phyloP scores from a whole-genome alignment of 768 basidiomycete species.

The Lepiota subincarnata region DNA sequence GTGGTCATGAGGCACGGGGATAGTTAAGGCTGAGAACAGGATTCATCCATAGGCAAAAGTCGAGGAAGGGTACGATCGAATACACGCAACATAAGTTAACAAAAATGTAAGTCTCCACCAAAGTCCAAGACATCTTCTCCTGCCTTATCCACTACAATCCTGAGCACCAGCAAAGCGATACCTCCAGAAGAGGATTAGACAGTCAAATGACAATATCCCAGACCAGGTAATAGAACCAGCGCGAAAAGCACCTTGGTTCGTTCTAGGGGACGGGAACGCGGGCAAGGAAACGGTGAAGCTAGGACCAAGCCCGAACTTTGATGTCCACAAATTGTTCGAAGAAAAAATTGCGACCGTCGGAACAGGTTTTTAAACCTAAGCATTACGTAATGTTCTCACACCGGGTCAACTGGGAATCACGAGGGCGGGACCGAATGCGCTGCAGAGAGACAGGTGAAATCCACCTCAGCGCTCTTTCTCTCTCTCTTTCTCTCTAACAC shows the following conservation, averaged over 20 bases:
- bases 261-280: slow-evolving; percentile 93
- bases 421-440: slow-evolving; percentile 1
- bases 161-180: slow-evolving; percentile 72
- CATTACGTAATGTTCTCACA: slow-evolving; percentile 45
- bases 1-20: neutral
- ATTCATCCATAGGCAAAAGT: neutral
- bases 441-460: neutral
- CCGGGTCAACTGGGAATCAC: slow-evolving; percentile 19
- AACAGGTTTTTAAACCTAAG: slow-evolving; percentile 25
- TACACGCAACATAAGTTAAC: slow-evolving; percentile 3
- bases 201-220: slow-evolving; percentile 37
- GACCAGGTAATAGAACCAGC: slow-evolving; percentile 12
- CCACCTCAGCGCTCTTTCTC: too few relatives aligned
- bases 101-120: slow-evolving; percentile 32
- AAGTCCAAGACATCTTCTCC: slow-evolving; percentile 24
- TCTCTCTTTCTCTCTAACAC: neutral
- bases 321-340: slow-evolving; percentile 80
- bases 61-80: neutral
- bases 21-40: neutral
- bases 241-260: slow-evolving; percentile 33
- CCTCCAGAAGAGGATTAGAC: slow-evolving; percentile 50
- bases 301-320: slow-evolving; percentile 88
- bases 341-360: slow-evolving; percentile 14
- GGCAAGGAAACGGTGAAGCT: slow-evolving; percentile 83
- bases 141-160: slow-evolving; percentile 39